Base-by-base conservation (phyloP, 176 grass and related monocot species). In the Hyparrhenia diplandra region DNA sequence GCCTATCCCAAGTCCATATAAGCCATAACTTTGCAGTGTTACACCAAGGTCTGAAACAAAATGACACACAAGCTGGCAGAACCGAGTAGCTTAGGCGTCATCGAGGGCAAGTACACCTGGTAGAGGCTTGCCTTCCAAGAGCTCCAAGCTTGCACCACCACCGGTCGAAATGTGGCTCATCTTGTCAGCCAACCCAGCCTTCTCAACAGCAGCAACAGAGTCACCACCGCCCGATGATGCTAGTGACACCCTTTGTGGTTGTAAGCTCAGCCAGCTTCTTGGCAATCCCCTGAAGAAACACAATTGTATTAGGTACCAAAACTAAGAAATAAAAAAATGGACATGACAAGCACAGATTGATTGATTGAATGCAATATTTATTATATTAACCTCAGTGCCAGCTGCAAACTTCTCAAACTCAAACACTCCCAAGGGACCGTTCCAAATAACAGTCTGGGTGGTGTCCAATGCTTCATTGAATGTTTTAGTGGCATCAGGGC, bases 151-250 rank as follows among this genome's bases (percentile, higher is more conserved):
- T 3, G 95, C 95, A 28, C 95, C 95, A 52, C 95, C 95, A 0
- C 95, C 95, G 0, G 95, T 98, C 0, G 95, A 98, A 69, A 98
- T 98, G 86, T 98, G 95, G 88, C 95, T 98, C 95, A 98, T 98
- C 79, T 98, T 98, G 75, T 92, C 90, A 0, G 95, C 90, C 14
- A 98, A 75, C 46, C 95, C 95, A 58, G 84, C 92, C 75, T 98
- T 98, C 90, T 98, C 95, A 13, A 98, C 95, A 27, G 95, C 95
- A 68, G 95, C 92, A 32, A 98, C 95, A 0, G 95, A 98, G 63
- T 98, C 95, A 31, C 95, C 95, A 4, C 95, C 95, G 4, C 95
- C 95, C 95, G 0, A 98, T 98, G 71, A 98, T 98, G 78, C 90
- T 98, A 4, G 92, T 93, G 30, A 89, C 95, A 3, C 92, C 92